Percentiles rank a stretch among this genome's conserved stretches.
These are phyloP conservation scores for Thamnidium elegans DNA, from an alignment of 192 early-diverging fungal species.

Conservation along the genomic window DNA sequence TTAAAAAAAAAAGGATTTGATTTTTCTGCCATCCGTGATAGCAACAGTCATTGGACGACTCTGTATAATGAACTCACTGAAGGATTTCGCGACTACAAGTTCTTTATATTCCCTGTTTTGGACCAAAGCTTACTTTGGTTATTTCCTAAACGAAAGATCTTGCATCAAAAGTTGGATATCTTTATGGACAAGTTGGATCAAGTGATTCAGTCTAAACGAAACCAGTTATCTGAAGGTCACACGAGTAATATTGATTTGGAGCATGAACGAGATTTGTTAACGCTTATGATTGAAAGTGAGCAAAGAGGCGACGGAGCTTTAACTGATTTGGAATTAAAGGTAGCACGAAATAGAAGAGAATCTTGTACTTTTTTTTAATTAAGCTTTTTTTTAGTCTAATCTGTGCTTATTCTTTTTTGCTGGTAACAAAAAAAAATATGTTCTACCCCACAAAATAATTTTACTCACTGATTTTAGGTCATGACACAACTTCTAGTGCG, in stretches of 20 bases:
- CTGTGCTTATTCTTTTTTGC: conserved; percentile 49
- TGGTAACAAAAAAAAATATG: conserved; percentile 44
- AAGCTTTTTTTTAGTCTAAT: conserved; percentile 12
- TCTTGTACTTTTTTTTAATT: background rate
- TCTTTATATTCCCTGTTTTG: conserved; percentile 51
- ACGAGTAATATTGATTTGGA: background rate
- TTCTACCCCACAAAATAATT: background rate
- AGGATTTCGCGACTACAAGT: conserved; percentile 25
- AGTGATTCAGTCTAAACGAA: background rate
- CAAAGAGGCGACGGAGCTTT: background rate
- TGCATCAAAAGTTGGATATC: conserved; percentile 1
- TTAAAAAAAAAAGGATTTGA: no score
- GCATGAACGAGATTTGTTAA: conserved; percentile 30
- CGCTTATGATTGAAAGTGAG: conserved; percentile 30
- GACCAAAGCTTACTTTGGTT: conserved; percentile 27
- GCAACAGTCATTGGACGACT: no score
- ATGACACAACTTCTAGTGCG: conserved; percentile 30
- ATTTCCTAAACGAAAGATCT: conserved; percentile 3
- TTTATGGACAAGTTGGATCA: conserved; percentile 12
- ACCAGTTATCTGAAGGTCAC: background rate
- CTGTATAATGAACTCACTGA: no score
- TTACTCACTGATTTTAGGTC: conserved; percentile 9
- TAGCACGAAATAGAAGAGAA: background rate
- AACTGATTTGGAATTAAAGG: background rate
- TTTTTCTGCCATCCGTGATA: no score